phyloP scores from a whole-genome alignment of 805 yeast species.

The Candida boleticola region DNA sequence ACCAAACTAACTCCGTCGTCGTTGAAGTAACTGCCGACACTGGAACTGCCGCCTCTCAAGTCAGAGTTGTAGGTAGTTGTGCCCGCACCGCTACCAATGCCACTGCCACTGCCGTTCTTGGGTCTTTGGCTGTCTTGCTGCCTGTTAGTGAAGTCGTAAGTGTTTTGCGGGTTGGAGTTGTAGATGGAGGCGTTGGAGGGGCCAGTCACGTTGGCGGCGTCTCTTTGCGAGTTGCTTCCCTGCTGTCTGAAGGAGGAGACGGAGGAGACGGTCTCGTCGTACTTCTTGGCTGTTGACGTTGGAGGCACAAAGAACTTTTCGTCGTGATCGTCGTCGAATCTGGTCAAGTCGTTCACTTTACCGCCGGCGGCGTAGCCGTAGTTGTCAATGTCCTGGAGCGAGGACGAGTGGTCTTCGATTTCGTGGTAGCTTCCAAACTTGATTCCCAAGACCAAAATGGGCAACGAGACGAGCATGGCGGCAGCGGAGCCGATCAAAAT shows the following conservation, averaged over 20 bases:
- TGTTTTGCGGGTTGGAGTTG: slow-evolving; percentile 30
- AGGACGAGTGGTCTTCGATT: slow-evolving; percentile 12
- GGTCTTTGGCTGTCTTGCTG: background rate
- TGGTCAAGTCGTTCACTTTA: slow-evolving; percentile 9
- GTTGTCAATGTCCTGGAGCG: slow-evolving; percentile 6
- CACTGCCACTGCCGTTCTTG: slow-evolving; percentile 1
- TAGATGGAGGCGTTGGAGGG: slow-evolving; percentile 23
- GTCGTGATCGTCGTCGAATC: slow-evolving; percentile 24
- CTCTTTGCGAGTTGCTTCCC: background rate
- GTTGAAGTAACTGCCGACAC: slow-evolving; percentile 1
- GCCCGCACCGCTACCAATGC: slow-evolving; percentile 2
- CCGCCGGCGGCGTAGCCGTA: slow-evolving; percentile 2
- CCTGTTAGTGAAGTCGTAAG: slow-evolving; percentile 31
- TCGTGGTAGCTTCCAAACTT: slow-evolving; percentile 22
- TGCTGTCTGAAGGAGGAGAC: slow-evolving; percentile 9
- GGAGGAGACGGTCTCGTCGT: slow-evolving; percentile 16
- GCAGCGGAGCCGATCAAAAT: slow-evolving; percentile 65
- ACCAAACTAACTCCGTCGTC: slow-evolving; percentile 20
- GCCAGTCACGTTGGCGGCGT: slow-evolving; percentile 1
- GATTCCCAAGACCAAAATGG: slow-evolving; percentile 41
- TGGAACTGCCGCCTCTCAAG: slow-evolving; percentile 1
- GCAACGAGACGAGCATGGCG: slow-evolving; percentile 49
- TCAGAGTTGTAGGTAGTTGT: slow-evolving; percentile 5
- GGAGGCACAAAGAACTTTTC: slow-evolving; percentile 8
- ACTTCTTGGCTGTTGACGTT: slow-evolving; percentile 3